A percentile compares a stretch with the other conserved stretches of the same genome.
Evolutionary conservation across 2,329 filamentous ascomycete species (phyloP).

Genomic region (Aspergillus persii): DNA sequence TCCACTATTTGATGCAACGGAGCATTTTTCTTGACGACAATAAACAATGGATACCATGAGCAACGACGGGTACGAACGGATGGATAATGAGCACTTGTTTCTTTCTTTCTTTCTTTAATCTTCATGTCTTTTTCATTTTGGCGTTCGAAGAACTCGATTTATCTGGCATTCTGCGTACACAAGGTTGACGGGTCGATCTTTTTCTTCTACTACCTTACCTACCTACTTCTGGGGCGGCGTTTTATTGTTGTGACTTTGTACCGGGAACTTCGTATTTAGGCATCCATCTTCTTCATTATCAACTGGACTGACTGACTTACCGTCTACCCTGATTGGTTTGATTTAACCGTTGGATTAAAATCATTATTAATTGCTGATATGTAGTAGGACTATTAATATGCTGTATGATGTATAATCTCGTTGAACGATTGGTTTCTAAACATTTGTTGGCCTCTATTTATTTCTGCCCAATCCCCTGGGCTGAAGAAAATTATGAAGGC

Average conservation of each 20-base stretch:
- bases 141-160: constrained; percentile 13
- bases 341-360: not conserved
- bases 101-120: constrained; percentile 1
- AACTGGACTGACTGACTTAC: not conserved
- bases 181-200: constrained; percentile 4
- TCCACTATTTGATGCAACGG: constrained; percentile 1
- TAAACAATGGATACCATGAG: constrained; percentile 13
- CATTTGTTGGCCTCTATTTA: too few relatives aligned
- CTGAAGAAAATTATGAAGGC: too few relatives aligned
- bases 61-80: constrained; percentile 11
- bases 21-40: constrained; percentile 14
- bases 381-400: not conserved
- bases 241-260: not conserved
- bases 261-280: not conserved
- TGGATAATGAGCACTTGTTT: constrained; percentile 2
- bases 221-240: not conserved
- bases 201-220: not conserved
- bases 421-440: too few relatives aligned
- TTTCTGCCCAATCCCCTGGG: too few relatives aligned
- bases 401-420: not conserved
- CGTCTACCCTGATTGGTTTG: too few relatives aligned
- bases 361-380: not conserved
- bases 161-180: not conserved
- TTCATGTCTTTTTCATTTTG: constrained; percentile 8
- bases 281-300: not conserved